Evolutionary conservation across 139 green algal species (phyloP), one percentile per base, ranked within the genome.

Genomic region (Pseudopediastrum boryanum): DNA sequence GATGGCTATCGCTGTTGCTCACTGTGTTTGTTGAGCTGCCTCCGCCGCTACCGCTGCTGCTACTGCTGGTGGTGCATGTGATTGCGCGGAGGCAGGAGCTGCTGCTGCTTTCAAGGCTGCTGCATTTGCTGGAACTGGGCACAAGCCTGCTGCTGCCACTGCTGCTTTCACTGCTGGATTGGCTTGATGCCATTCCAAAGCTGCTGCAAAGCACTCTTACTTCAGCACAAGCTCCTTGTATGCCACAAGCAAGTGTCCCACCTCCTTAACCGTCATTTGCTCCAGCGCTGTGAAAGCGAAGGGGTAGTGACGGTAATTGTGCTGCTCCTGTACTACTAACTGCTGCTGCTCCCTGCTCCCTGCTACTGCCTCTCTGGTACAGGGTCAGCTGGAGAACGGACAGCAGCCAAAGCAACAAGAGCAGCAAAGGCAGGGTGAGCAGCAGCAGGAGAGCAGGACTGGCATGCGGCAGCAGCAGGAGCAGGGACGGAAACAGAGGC

Each of bases 141-240:
- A 25, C 38, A 2, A n/a, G 41, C 54, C 42, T 74, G 65, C 56
- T 79, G 54, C 42, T 69, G 46, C 62, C n/a, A 39, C 27, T 52
- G 61, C 36, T 82, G 75, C 50, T 58, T 23, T 25, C 59, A 31
- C 13, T 39, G 35, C 51, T 75, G 63, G 8, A n/a, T 6, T 43
- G 8, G 23, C 35, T 10, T 67, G 25, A 43, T 75, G 41, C 0
- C 50, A 31, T 16, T 68, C 75, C n/a, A 82, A 39, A 38, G 48
- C 64, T 69, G 75, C 75, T 16, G 10, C 9, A 36, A 95, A 69
- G 25, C 84, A 77, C 85, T 93, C 89, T 69, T 93, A 89, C 42
- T 83, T 85, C 67, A 96, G 86, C 39, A 87, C 91, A 25, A 94
- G 82, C 84, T 96, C 92, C 85, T 97, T 97, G 88, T 98, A 97